Evolutionary conservation across 306 rosid species (phyloP), one percentile per base, ranked within the genome.

Genomic region (Bauhinia variegata): DNA sequence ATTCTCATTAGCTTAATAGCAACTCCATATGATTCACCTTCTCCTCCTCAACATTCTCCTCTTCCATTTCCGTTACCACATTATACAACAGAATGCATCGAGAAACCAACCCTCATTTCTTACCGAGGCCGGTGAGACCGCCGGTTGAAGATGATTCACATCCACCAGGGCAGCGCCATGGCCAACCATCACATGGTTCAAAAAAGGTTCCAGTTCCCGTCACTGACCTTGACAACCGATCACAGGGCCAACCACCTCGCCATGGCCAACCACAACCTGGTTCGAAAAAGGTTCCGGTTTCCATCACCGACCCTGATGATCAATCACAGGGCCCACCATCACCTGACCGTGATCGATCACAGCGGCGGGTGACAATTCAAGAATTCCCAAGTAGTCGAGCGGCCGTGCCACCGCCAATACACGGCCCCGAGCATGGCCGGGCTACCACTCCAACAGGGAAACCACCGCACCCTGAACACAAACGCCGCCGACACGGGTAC

Each of bases 91-190:
- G 9, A 3, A 50, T 17, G 65, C 78, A 19, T 53, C 38, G 41
- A 28, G 98, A 93, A 65, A 72, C 84, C 75, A 93, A 93, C 75
- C 97, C 91, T 60, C 88, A 93, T 74, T 89, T 89, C 38, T 46
- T n/a, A n/a, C n/a, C 55, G 13, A 66, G 81, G 47, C 82, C 91
- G 7, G 18, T 39, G 18, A 73, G 8, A 2, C 74, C 75, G 10
- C 76, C 46, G 8, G 52, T 30, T 19, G 71, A 19, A 33, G 82
- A 68, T 34, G 52, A 66, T 31, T 44, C 30, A 19, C 68, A 60
- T 9, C 76, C 67, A 58, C 54, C 53, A 1, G 28, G 28, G 5
- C 41, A n/a, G 37, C 79, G 18, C 3, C 71, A 53, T 72, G 14
- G 12, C 2, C 66, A 31, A 7, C 31, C 67, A 17, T 1, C 68